A percentile compares a stretch with the other conserved stretches of the same genome.
These are phyloP conservation scores for Aspergillus hiratsukae DNA, from an alignment of 2,329 filamentous ascomycete species.

Conservation along the genomic window DNA sequence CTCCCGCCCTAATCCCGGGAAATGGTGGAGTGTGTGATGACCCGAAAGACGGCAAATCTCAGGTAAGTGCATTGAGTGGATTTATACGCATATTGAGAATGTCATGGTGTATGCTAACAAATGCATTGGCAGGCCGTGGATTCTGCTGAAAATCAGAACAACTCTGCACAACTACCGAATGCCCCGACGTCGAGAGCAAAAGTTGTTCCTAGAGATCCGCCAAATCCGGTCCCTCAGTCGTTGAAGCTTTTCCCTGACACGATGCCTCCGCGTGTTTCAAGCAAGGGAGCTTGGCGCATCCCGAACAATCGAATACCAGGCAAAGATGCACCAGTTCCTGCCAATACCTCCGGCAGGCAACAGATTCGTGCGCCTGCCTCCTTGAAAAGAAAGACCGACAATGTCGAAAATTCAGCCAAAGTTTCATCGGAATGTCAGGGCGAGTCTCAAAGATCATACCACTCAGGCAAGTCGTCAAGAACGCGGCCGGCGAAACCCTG, in stretches of 20 bases:
- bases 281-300: conserved; percentile 22
- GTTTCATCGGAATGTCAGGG: background rate
- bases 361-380: background rate
- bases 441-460: background rate
- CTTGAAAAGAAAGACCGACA: background rate
- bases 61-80: background rate
- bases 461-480: background rate
- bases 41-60: background rate
- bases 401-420: background rate
- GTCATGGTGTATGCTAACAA: background rate
- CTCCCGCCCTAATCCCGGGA: background rate
- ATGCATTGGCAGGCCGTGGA: background rate
- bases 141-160: background rate
- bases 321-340: conserved; percentile 1
- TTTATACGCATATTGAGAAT: background rate
- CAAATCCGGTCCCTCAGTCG: conserved; percentile 13
- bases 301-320: conserved; percentile 13
- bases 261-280: conserved; percentile 28
- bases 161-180: background rate
- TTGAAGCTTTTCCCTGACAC: conserved; percentile 33
- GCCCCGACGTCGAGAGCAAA: conserved; percentile 6
- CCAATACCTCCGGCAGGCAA: background rate
- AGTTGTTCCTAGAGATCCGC: conserved; percentile 6
- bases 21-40: background rate
- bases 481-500: background rate